A percentile compares a stretch with the other conserved stretches of the same genome.
Conservation (phyloP, 140 eudicot species). For the Anethum foeniculum region DNA sequence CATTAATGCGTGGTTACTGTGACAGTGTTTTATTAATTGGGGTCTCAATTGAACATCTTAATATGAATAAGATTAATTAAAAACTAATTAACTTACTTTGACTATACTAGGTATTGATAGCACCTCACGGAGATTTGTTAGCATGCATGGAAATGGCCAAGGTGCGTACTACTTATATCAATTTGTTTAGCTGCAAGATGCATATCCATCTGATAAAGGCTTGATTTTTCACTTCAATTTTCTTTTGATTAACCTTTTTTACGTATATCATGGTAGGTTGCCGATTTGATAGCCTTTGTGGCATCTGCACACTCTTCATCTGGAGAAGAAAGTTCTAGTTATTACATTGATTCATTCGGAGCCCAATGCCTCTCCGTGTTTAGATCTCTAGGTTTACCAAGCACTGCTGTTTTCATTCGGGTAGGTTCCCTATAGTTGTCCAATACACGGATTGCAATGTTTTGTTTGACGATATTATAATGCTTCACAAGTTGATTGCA, state of each 20-base stretch:
- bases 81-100: not conserved
- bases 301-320: slow-evolving; percentile 64
- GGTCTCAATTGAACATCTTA: not conserved
- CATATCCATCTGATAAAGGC: not conserved
- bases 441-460: not conserved
- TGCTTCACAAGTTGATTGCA: not conserved
- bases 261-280: slow-evolving; percentile 38
- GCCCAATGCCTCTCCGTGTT: slow-evolving; percentile 85
- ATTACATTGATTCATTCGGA: slow-evolving; percentile 83
- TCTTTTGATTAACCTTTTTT: not conserved
- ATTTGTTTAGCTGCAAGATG: not conserved
- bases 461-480: slow-evolving; percentile 2
- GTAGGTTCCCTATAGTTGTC: slow-evolving; percentile 34
- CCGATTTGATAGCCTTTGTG: slow-evolving; percentile 89
- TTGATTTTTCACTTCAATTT: not conserved
- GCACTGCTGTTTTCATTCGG: slow-evolving; percentile 70
- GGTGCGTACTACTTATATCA: slow-evolving; percentile 34
- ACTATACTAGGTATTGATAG: slow-evolving; percentile 58
- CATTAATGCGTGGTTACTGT: not conserved
- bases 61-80: not conserved
- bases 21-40: not conserved
- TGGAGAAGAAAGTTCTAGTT: slow-evolving; percentile 34
- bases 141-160: slow-evolving; percentile 98
- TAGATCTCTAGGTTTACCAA: slow-evolving; percentile 85
- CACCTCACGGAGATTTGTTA: slow-evolving; percentile 88